Evolutionary conservation across 805 yeast genomes (phyloP), one percentile per base, ranked within the genome.

Genomic region (Cyberlindnera sargentensis): DNA sequence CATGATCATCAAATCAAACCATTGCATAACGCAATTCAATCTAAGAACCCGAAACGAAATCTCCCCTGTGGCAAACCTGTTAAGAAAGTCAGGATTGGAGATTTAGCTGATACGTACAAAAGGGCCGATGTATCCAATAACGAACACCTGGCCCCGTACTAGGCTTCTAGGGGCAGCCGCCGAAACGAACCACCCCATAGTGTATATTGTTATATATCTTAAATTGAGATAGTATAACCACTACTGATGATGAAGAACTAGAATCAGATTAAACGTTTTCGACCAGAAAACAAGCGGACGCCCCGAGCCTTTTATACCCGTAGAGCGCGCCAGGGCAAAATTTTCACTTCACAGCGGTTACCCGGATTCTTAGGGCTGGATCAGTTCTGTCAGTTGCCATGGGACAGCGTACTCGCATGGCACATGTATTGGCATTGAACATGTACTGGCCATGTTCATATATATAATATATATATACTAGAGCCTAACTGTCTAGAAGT

Each of bases 11-110:
- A 38, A 40, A 36, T 37, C 40, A 26, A 30, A 37, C 60, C 48
- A 50, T 49, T 50, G 45, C 62, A 58, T 55, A 58, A 47, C 15
- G 62, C 62, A 45, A 45, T 44, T 55, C 50, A 41, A 47, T 80
- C 84, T 80, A 80, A 80, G 82, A 71, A 76, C 75, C 84, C 81
- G 78, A 78, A 79, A 80, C 85, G 85, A 76, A 80, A 79, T 75
- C 71, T 66, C 70, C 66, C 70, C 73, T 80, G 85, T 80, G 80
- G 44, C 85, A 72, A 65, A 71, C 72, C 79, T 80, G 86, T 80
- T 80, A 75, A 76, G 72, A 57, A 67, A 77, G 85, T 80, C 86
- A 80, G 70, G 64, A 38, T 25, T 32, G 69, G 52, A 47, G 73
- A 75, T 80, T 78, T 79, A 80, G 86, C 86, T 80, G 80, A 74